phyloP scores from a whole-genome alignment of 306 rosid species.

The Cicer cuneatum region DNA sequence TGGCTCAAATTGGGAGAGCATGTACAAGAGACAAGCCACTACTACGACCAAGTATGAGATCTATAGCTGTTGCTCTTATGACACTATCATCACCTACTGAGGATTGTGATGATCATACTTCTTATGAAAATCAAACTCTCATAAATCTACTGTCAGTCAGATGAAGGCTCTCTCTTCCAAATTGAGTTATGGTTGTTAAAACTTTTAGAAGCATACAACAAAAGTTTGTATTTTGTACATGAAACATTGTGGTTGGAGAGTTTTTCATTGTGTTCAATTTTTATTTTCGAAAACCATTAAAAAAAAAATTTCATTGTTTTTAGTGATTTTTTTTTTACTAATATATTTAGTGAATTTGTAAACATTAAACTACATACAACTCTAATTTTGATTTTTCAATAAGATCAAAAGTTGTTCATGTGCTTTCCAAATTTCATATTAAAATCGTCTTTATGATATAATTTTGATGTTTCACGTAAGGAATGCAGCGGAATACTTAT shows the following conservation, averaged over 20 bases:
- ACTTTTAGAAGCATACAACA: slow-evolving; percentile 1
- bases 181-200: slow-evolving; percentile 15
- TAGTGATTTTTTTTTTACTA: too few species aligned
- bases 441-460: not conserved
- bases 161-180: slow-evolving; percentile 38
- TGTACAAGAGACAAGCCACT: slow-evolving; percentile 82
- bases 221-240: slow-evolving; percentile 27
- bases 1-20: slow-evolving; percentile 77
- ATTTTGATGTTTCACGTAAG: too few species aligned
- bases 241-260: slow-evolving; percentile 9
- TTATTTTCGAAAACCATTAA: not conserved
- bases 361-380: too few species aligned
- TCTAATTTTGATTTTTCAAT: too few species aligned
- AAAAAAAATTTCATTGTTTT: not conserved
- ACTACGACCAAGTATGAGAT: slow-evolving; percentile 90
- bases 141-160: slow-evolving; percentile 74
- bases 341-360: too few species aligned
- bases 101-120: slow-evolving; percentile 71
- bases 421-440: not conserved
- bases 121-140: slow-evolving; percentile 70
- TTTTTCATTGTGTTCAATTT: not conserved
- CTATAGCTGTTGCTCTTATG: slow-evolving; percentile 84
- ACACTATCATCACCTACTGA: slow-evolving; percentile 72
- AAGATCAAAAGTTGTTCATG: too few species aligned
- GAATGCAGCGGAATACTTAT: too few species aligned